A percentile compares a stretch with the other conserved stretches of the same genome.
Conservation (phyloP, 208 protist genomes). For the Trypanosoma boissoni region DNA sequence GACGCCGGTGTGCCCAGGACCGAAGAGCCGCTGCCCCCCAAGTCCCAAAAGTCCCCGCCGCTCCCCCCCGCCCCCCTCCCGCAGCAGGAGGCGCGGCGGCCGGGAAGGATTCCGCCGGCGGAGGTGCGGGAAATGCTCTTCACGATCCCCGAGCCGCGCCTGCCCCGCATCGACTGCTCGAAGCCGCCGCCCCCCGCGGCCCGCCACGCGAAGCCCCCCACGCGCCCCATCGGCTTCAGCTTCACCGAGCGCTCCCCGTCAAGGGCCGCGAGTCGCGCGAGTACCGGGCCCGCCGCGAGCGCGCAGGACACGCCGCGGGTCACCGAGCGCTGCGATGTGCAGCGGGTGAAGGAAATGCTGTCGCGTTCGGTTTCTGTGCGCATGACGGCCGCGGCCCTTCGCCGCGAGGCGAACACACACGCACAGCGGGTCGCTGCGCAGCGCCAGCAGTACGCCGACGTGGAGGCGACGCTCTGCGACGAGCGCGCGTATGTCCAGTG, state of each 20-base stretch:
- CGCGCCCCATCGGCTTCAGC: constrained; percentile 28
- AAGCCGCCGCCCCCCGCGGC: constrained; percentile 3
- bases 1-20: too few species aligned
- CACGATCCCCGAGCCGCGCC: constrained; percentile 59
- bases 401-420: constrained; percentile 56
- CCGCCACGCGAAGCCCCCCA: constrained; percentile 5
- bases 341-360: constrained; percentile 25
- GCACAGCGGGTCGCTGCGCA: constrained; percentile 34
- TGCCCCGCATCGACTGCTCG: constrained; percentile 31
- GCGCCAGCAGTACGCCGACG: constrained; percentile 32
- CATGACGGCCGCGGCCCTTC: constrained; percentile 49
- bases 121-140: constrained; percentile 77
- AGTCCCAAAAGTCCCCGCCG: not conserved
- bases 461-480: constrained; percentile 49
- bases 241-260: constrained; percentile 16
- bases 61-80: not conserved
- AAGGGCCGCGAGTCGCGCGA: constrained; percentile 4
- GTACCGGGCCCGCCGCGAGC: constrained; percentile 2
- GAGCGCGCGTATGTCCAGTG: constrained; percentile 50
- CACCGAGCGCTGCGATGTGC: not conserved
- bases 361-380: constrained; percentile 34
- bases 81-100: not conserved
- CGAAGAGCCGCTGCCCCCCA: too few species aligned
- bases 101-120: constrained; percentile 35
- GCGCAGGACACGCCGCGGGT: not conserved